Base-by-base conservation (phyloP, 1,284 basidiomycete species). In the Volvariella volvacea region DNA sequence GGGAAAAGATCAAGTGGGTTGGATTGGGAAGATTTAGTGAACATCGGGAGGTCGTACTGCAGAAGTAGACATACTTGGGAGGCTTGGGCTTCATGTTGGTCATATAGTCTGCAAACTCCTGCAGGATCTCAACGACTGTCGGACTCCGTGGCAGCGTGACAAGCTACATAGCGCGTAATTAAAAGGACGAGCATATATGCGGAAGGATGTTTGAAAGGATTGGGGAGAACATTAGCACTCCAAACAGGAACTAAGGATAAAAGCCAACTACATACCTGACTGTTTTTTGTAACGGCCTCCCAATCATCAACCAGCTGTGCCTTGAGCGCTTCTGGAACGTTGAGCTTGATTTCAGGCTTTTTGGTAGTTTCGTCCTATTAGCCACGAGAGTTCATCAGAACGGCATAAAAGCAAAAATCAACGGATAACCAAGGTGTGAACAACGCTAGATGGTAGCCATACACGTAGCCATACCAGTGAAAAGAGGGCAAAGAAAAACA, bases 201-300 rank as follows among this genome's bases (percentile, higher is more conserved):
- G n/a, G n/a, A n/a, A n/a, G n/a, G n/a, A n/a, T n/a, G n/a, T n/a
- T n/a, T n/a, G n/a, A n/a, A n/a, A n/a, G n/a, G n/a, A n/a, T n/a
- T n/a, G n/a, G n/a, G 25, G 12, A 12, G 25, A 28, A 28, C 25
- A 28, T 28, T 6, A 6, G 6, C 25, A 28, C 6, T 28, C 12
- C 12, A 12, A 28, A 12, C n/a, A 12, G 25, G 25, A 28, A 28
- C 6, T 6, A 28, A 28, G 6, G 6, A 12, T 10, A 17, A 20
- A 12, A 19, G 28, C 31, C 22, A 19, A 15, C 46, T 16, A 17
- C 9, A 41, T 68, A 86, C 92, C 76, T 90, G 88, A 57, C 83
- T 84, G 59, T 94, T 91, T 70, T 97, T 98, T 43, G 95, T 99
- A 34, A 99, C 83, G 14, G 86, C 83, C 66, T 99, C 95, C 95